A percentile compares a stretch with the other conserved stretches of the same genome.
Conservation (phyloP, 768 basidiomycete species). For the Suillus subalutaceus region DNA sequence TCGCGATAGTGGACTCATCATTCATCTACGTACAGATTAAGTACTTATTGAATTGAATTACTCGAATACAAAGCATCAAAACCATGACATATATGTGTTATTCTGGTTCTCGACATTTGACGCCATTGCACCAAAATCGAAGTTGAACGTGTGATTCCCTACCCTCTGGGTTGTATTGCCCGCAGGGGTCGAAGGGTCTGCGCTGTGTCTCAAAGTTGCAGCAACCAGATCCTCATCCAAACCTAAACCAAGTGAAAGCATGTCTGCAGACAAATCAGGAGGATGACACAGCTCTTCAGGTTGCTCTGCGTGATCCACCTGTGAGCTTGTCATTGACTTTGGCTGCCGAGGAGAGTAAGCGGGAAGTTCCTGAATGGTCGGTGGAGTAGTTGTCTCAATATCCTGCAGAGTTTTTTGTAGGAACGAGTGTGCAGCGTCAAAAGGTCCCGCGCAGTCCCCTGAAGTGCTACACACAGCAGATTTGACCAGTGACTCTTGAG, state of each 20-base stretch:
- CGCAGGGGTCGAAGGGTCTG: conserved; percentile 21
- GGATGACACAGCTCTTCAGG: conserved; percentile 19
- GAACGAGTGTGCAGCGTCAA: conserved; percentile 27
- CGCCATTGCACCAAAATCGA: conserved; percentile 62
- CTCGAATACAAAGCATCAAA: conserved; percentile 35
- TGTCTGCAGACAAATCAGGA: conserved; percentile 35
- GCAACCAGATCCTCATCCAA: conserved; percentile 29
- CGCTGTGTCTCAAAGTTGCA: conserved; percentile 18
- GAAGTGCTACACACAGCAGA: conserved; percentile 7
- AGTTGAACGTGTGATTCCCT: conserved; percentile 58
- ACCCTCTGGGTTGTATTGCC: conserved; percentile 42
- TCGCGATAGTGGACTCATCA: no score
- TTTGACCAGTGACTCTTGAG: conserved; percentile 6
- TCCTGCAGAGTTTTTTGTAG: conserved; percentile 29
- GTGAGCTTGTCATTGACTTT: conserved; percentile 14
- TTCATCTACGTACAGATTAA: conserved; percentile 3
- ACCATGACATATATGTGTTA: conserved; percentile 67
- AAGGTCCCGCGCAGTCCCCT: conserved; percentile 17
- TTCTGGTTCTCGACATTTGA: conserved; percentile 59
- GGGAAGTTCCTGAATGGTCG: conserved; percentile 25
- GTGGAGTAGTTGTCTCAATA: conserved; percentile 23
- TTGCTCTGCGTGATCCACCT: conserved; percentile 22
- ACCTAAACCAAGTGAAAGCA: conserved; percentile 34
- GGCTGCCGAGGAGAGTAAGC: conserved; percentile 24
- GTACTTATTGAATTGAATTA: conserved; percentile 1